phyloP scores from a whole-genome alignment of 768 basidiomycete genomes.

The Cyclocybe cylindracea region DNA sequence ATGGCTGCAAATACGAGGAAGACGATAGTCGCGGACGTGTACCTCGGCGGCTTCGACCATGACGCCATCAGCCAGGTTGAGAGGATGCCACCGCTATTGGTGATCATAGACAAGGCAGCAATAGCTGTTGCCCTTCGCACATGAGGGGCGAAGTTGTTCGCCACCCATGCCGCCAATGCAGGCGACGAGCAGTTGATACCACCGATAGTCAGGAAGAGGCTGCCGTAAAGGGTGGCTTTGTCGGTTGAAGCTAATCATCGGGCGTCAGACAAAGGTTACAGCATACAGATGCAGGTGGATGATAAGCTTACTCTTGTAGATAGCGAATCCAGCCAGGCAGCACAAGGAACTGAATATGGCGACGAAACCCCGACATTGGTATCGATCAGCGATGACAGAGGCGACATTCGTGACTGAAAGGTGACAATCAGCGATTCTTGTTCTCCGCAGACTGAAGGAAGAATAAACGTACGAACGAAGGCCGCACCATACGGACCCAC shows the following conservation, averaged over 20 bases:
- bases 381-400: slow-evolving; percentile 36
- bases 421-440: background rate
- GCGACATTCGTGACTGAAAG: slow-evolving; percentile 35
- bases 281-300: background rate
- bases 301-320: slow-evolving; percentile 37
- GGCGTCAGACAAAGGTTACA: too few relatives aligned
- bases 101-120: slow-evolving; percentile 35
- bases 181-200: too few relatives aligned
- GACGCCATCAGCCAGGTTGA: slow-evolving; percentile 39
- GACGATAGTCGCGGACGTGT: background rate
- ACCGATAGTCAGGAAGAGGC: too few relatives aligned
- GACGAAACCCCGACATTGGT: slow-evolving; percentile 34
- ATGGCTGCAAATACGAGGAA: slow-evolving; percentile 19
- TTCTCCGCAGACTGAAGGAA: background rate
- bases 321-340: slow-evolving; percentile 32
- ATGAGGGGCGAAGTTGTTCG: too few relatives aligned
- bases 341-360: slow-evolving; percentile 31
- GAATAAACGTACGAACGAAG: slow-evolving; percentile 29
- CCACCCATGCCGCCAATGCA: too few relatives aligned
- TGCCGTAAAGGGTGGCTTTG: too few relatives aligned
- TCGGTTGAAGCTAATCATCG: slow-evolving; percentile 9
- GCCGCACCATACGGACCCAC: slow-evolving; percentile 36
- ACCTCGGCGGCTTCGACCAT: slow-evolving; percentile 1
- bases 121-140: slow-evolving; percentile 35
- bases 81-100: slow-evolving; percentile 40